Conservation (phyloP, 805 yeast genomes). For the Yarrowia porcina region DNA sequence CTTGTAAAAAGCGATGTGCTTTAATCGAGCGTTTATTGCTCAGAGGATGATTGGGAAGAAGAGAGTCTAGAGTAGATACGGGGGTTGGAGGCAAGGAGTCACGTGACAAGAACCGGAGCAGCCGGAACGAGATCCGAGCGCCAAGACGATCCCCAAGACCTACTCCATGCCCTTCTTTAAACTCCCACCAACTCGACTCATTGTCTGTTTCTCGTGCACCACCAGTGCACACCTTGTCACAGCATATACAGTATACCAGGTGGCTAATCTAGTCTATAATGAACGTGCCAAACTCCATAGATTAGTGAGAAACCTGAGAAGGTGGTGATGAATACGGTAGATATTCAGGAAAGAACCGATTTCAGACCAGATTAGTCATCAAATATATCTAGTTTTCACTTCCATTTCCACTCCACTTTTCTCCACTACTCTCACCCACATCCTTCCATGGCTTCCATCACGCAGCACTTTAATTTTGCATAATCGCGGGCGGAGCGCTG, state of each 20-base stretch:
- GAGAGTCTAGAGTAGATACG: not conserved
- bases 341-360: too few species aligned
- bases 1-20: slow-evolving; percentile 2
- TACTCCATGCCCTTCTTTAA: not conserved
- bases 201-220: slow-evolving; percentile 5
- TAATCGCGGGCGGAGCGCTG: slow-evolving; percentile 17
- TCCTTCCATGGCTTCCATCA: slow-evolving; percentile 14
- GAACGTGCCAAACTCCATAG: not conserved
- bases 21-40: slow-evolving; percentile 16
- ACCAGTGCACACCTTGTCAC: slow-evolving; percentile 5
- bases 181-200: not conserved
- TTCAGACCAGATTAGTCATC: too few species aligned
- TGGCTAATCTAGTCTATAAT: not conserved
- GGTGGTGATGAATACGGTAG: too few species aligned
- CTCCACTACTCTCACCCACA: not conserved
- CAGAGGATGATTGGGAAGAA: not conserved
- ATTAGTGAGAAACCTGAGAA: too few species aligned
- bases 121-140: not conserved
- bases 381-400: too few species aligned
- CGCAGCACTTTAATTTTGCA: slow-evolving; percentile 6
- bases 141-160: not conserved
- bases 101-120: not conserved
- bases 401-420: too few species aligned
- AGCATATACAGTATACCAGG: not conserved
- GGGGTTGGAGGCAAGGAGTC: too few species aligned